Percentiles rank a stretch among this genome's conserved stretches.
Conservation (phyloP, 2,329 filamentous ascomycete species). For the Nemania diffusa region DNA sequence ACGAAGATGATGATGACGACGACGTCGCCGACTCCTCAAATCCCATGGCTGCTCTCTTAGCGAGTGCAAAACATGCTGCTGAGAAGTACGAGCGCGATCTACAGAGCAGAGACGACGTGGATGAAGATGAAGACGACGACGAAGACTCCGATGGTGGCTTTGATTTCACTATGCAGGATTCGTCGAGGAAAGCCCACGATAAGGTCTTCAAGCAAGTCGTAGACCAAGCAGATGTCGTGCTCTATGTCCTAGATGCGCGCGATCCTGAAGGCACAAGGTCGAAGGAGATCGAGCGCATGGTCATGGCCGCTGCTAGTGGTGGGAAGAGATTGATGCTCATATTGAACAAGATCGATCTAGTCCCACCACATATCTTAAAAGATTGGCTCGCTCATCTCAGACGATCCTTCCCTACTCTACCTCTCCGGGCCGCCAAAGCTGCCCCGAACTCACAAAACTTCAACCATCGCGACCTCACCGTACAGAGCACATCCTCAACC, state of each 20-base stretch:
- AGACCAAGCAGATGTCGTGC: slow-evolving; percentile 86
- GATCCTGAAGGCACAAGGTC: slow-evolving; percentile 92
- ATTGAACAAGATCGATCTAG: slow-evolving; percentile 94
- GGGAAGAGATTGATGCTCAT: slow-evolving; percentile 91
- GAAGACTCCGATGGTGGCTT: slow-evolving; percentile 60
- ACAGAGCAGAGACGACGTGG: slow-evolving; percentile 69
- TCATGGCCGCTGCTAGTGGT: slow-evolving; percentile 86
- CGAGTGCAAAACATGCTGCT: slow-evolving; percentile 82
- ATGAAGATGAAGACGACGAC: slow-evolving; percentile 64
- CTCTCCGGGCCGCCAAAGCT: slow-evolving; percentile 83
- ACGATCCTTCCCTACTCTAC: slow-evolving; percentile 90
- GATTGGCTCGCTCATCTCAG: slow-evolving; percentile 86
- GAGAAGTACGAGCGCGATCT: slow-evolving; percentile 76
- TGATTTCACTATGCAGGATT: slow-evolving; percentile 63
- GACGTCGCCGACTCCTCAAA: slow-evolving; percentile 76
- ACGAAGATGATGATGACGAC: slow-evolving; percentile 57
- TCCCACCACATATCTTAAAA: slow-evolving; percentile 83
- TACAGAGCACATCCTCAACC: slow-evolving; percentile 84
- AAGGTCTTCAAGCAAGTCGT: slow-evolving; percentile 96
- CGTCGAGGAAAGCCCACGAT: slow-evolving; percentile 88
- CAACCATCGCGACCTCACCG: slow-evolving; percentile 89
- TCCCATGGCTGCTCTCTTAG: slow-evolving; percentile 91
- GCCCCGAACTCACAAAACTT: slow-evolving; percentile 90
- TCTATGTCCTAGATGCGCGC: slow-evolving; percentile 92
- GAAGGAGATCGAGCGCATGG: slow-evolving; percentile 86